These are phyloP conservation scores for Monilinia aucupariae DNA, from an alignment of 2,329 filamentous ascomycete species.

Conservation along the genomic window DNA sequence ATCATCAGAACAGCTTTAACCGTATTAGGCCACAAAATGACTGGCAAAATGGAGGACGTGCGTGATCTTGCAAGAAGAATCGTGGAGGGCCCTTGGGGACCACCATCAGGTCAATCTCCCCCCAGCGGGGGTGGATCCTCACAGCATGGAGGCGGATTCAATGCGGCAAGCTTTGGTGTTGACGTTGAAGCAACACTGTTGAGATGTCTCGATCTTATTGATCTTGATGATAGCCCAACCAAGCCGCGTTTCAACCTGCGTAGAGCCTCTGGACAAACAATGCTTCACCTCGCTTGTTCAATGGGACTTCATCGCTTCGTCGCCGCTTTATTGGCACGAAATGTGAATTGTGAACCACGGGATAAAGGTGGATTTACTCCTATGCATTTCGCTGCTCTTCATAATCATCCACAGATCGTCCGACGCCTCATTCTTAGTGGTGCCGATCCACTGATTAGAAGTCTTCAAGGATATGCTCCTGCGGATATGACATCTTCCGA, in stretches of 20 bases:
- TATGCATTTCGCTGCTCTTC: conserved; percentile 74
- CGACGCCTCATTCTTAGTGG: conserved; percentile 67
- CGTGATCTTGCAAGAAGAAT: conserved; percentile 58
- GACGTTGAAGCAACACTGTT: conserved; percentile 47
- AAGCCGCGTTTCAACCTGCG: conserved; percentile 62
- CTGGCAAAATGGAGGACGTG: conserved; percentile 55
- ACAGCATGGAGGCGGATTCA: conserved; percentile 39
- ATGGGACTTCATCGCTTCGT: conserved; percentile 71
- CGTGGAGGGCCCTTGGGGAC: conserved; percentile 49
- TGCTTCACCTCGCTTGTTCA: conserved; percentile 74
- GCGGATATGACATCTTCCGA: conserved; percentile 65
- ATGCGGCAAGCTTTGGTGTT: conserved; percentile 35
- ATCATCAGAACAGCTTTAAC: conserved; percentile 63
- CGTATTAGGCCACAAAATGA: conserved; percentile 59
- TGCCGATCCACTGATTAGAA: conserved; percentile 65
- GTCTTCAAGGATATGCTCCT: conserved; percentile 63
- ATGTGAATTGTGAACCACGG: conserved; percentile 68
- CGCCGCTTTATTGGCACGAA: conserved; percentile 68
- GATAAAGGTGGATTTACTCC: conserved; percentile 79
- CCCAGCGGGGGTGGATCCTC: conserved; percentile 43
- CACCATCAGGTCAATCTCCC: conserved; percentile 39
- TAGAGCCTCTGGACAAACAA: conserved; percentile 64
- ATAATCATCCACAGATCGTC: conserved; percentile 70
- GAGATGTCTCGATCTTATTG: conserved; percentile 70
- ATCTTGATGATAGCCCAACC: conserved; percentile 67